Base-by-base conservation (phyloP, 1,284 basidiomycete genomes). In the Cryptococcus amylolentus region DNA sequence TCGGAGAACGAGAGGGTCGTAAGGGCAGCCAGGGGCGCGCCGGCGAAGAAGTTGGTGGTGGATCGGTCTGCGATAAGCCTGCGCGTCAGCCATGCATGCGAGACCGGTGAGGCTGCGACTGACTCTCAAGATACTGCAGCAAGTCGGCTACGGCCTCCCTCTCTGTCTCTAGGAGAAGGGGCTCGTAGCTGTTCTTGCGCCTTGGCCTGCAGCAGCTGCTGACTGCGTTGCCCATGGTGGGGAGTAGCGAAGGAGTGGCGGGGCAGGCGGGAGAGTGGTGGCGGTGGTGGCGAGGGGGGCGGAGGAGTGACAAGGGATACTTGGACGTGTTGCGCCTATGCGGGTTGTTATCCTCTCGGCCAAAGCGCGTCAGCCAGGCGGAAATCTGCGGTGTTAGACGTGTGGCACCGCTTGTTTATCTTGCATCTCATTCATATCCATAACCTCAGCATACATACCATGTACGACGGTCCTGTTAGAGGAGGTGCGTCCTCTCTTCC, bases 1-100 rank as follows among this genome's bases (percentile, higher is more conserved):
- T 98, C 96, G 37, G 91, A 94, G 81, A 98, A 99, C 14, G 93
- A 97, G 63, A 99, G 87, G 58, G 93, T 98, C 13, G 94, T 98
- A 60, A 98, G 82, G 45, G 96, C 93, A 53, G 87, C 84, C 55
- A 99, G 86, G 18, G 96, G 95, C 27, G 89, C 88, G 52, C 93
- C 93, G 54, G 85, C 83, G 80, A 96, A 97, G 83, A 96, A 96
- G 81, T 96, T 95, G 77, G 93, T 96, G 4, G 89, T 92, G 10
- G 88, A 88, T 66, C 92, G 89, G 83, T 97, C 92, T 96, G 73
- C 38, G 49, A 6, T 39, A 5, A 44, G 42, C 16, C 20, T 46
- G 28, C n/a, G 31, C 13, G 31, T 12, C 41, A 38, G 23, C 14
- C 16, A 39, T 31, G 14, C n/a, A 13, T 35, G 10, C 20, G 16